Evolutionary conservation across 148 eudicot genomes (phyloP).

Genomic region (Bassia scoparia): DNA sequence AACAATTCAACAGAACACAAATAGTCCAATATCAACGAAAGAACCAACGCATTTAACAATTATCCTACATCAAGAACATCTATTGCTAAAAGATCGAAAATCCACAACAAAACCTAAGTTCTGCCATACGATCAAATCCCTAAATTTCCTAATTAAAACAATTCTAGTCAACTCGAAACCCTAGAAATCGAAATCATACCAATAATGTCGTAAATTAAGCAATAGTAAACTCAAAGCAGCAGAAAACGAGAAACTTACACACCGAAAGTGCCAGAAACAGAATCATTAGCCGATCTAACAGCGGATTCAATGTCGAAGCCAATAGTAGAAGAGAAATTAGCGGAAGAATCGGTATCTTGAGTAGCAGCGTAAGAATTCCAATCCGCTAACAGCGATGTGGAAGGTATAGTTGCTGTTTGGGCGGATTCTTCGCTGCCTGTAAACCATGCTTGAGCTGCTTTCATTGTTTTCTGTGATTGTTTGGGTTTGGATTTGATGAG

Average conservation of each 20-base stretch:
- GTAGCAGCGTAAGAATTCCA: constrained; percentile 85
- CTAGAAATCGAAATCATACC: not conserved
- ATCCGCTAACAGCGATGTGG: constrained; percentile 55
- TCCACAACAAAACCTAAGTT: not conserved
- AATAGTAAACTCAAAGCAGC: not conserved
- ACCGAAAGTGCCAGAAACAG: constrained; percentile 79
- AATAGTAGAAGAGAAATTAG: constrained; percentile 39
- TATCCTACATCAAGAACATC: too few species aligned
- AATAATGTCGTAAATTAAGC: not conserved
- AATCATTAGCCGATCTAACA: constrained; percentile 83
- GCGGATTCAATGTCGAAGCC: constrained; percentile 94
- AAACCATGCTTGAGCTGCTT: constrained; percentile 49
- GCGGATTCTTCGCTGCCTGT: constrained; percentile 33
- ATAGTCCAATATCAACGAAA: too few species aligned
- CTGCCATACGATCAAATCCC: not conserved
- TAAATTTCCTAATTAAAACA: not conserved
- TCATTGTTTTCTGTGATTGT: constrained; percentile 19
- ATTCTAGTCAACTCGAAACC: not conserved
- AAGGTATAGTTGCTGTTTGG: constrained; percentile 25
- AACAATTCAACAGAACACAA: not conserved
- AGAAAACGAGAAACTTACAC: constrained; percentile 43
- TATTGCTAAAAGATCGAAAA: not conserved
- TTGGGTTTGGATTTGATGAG: too few species aligned
- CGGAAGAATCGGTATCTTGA: constrained; percentile 28
- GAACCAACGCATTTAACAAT: too few species aligned